Base-by-base conservation (phyloP, 257 asterid species). In the Dorcoceras hygrometricum region DNA sequence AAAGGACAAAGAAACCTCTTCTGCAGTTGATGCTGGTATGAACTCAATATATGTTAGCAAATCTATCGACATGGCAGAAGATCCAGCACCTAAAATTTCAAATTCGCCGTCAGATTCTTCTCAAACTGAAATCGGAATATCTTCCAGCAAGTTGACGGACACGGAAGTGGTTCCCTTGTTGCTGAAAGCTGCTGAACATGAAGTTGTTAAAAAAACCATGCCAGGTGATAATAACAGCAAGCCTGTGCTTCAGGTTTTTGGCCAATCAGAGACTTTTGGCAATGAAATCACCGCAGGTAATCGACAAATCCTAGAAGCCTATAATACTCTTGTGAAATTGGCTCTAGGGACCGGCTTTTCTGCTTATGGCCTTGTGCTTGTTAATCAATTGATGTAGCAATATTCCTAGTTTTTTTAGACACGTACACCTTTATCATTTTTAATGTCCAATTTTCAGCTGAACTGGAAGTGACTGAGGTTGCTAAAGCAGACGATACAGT, bases 361-460 rank as follows among this genome's bases (percentile, higher is more conserved):
- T 12, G 54, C 51, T 48, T 72, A 57, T 23, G 28, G 56, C 57
- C 31, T 4, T 28, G 29, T 63, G 36, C 57, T 36, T 66, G 59
- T 23, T 43, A 72, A 73, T 60, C 75, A 73, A 68, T 65, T 67
- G 57, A 66, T 62, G 63, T 59, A 32, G n/a, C 11, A 53, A 85
- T 84, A 26, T 73, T 51, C 34, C 50, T 70, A 61, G 51, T 69
- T 51, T 29, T 20, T 2, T 43, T 43, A 43, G 6, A 43, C 51
- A 0, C 4, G 51, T 14, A n/a, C 5, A 43, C 12, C 51, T 43
- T 43, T 14, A 43, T 62, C 4, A 25, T 55, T 32, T n/a, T 70
- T 23, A 31, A 25, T 43, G 51, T 51, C 46, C 66, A 5, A 53
- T 71, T 50, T 71, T 56, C 77, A 75, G 83, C 69, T 67, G 72